Percentiles rank a stretch among this genome's conserved stretches.
phyloP scores from a whole-genome alignment of 2,329 filamentous ascomycete species.

The Talaromyces piceae region DNA sequence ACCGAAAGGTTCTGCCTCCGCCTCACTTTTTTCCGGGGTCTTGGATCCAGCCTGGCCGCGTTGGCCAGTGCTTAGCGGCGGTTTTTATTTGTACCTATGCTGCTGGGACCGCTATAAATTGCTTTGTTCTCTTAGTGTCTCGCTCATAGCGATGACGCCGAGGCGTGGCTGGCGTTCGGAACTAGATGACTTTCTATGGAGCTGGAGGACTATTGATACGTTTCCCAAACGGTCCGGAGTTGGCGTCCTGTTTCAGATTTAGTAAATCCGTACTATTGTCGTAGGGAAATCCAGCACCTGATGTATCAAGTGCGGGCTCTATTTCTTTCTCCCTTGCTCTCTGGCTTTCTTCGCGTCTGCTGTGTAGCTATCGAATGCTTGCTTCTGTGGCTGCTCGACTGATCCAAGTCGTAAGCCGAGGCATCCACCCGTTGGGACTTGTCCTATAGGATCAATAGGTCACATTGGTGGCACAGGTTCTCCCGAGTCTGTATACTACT shows the following conservation, averaged over 20 bases:
- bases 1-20: neutral
- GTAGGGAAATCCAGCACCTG: neutral
- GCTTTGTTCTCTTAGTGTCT: neutral
- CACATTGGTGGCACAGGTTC: too few species aligned
- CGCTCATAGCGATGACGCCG: neutral
- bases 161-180: neutral
- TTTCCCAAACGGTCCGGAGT: neutral
- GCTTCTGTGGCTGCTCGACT: neutral
- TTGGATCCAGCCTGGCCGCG: neutral
- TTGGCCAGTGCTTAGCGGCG: too few species aligned
- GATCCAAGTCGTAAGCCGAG: neutral
- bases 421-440: neutral
- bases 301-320: neutral
- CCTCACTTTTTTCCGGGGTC: too few species aligned
- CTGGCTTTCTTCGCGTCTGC: neutral
- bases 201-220: neutral
- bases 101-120: neutral
- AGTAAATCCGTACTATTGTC: too few species aligned
- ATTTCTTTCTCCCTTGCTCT: neutral
- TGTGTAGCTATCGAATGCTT: neutral
- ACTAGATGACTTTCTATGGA: neutral
- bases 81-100: neutral
- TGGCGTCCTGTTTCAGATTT: neutral
- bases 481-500: too few species aligned
- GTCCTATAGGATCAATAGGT: neutral